Evolutionary conservation across 2,329 filamentous ascomycete species (phyloP).

Genomic region (Dactylellina haptotyla): DNA sequence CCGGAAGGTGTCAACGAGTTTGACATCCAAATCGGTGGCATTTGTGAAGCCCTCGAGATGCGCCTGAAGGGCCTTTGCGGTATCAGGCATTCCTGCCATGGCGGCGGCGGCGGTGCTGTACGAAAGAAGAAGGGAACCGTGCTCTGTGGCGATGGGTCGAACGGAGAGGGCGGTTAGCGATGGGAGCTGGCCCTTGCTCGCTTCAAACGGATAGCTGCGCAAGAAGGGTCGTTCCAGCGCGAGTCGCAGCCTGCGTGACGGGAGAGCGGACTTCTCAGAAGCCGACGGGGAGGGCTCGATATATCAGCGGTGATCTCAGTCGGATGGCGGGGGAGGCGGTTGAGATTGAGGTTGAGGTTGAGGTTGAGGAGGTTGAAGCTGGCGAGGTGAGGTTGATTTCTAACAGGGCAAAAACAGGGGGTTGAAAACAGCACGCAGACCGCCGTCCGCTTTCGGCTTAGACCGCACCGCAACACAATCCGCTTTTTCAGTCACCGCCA

Average conservation of each 20-base stretch:
- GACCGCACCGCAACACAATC: background rate
- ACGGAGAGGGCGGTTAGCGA: conserved; percentile 42
- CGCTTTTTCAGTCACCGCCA: background rate
- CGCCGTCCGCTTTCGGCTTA: conserved; percentile 17
- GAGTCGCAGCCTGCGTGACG: background rate
- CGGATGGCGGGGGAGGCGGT: conserved; percentile 10
- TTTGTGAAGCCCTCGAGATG: conserved; percentile 52
- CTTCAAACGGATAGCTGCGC: background rate
- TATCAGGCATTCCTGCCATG: conserved; percentile 54
- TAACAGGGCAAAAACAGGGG: conserved; percentile 31
- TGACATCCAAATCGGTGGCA: conserved; percentile 48
- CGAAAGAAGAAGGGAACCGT: background rate
- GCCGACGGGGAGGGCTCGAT: too few species aligned
- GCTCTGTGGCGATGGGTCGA: conserved; percentile 1
- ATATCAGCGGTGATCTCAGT: too few species aligned
- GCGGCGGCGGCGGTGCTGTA: conserved; percentile 41
- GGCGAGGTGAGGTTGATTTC: conserved; percentile 21
- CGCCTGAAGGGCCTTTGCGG: conserved; percentile 48
- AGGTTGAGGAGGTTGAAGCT: background rate
- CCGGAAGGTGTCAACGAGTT: conserved; percentile 51
- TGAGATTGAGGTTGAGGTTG: background rate
- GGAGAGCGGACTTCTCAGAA: background rate
- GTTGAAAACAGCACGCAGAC: conserved; percentile 7
- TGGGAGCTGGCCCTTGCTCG: background rate
- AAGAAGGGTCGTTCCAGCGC: background rate